Conservation (phyloP, 345 rosid genomes). For the Brassica carinata region DNA sequence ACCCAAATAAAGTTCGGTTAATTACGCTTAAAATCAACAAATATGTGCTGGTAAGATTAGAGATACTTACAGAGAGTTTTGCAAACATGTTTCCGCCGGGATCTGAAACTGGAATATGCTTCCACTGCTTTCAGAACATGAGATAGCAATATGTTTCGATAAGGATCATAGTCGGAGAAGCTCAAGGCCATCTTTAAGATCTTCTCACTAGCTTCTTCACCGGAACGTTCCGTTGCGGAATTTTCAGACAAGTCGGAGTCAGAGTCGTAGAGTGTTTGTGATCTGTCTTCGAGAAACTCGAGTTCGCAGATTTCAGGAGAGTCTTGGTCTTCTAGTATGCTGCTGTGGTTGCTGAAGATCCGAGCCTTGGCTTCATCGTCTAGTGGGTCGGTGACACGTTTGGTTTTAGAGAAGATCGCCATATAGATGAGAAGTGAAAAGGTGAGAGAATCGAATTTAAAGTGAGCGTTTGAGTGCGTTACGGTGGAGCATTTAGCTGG, state of each 20-base stretch:
- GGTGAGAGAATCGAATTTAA: slow-evolving; percentile 24
- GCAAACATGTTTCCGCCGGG: slow-evolving; percentile 45
- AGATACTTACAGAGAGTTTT: slow-evolving; percentile 53
- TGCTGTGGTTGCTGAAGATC: slow-evolving; percentile 58
- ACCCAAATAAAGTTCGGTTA: background rate
- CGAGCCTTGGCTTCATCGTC: slow-evolving; percentile 65
- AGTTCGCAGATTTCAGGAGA: slow-evolving; percentile 73
- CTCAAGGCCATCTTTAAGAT: slow-evolving; percentile 14
- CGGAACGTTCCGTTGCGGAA: slow-evolving; percentile 27
- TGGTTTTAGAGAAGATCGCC: slow-evolving; percentile 39
- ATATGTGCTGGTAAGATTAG: background rate
- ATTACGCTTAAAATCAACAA: no score
- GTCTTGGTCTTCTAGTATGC: slow-evolving; percentile 58
- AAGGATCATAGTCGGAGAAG: slow-evolving; percentile 44
- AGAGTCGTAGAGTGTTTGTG: slow-evolving; percentile 39
- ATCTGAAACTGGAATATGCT: slow-evolving; percentile 42
- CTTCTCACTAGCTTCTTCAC: slow-evolving; percentile 42
- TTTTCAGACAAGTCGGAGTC: slow-evolving; percentile 48
- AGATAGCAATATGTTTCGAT: slow-evolving; percentile 41
- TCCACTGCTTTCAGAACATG: slow-evolving; percentile 57
- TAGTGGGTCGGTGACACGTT: slow-evolving; percentile 60
- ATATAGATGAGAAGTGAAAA: slow-evolving; percentile 11
- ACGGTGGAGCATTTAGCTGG: slow-evolving; percentile 21
- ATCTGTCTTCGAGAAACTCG: slow-evolving; percentile 36
- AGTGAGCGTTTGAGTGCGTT: background rate